Evolutionary conservation across 495 filamentous ascomycete genomes (phyloP), one percentile per base, ranked within the genome.

Genomic region (Talaromyces stipitatus): DNA sequence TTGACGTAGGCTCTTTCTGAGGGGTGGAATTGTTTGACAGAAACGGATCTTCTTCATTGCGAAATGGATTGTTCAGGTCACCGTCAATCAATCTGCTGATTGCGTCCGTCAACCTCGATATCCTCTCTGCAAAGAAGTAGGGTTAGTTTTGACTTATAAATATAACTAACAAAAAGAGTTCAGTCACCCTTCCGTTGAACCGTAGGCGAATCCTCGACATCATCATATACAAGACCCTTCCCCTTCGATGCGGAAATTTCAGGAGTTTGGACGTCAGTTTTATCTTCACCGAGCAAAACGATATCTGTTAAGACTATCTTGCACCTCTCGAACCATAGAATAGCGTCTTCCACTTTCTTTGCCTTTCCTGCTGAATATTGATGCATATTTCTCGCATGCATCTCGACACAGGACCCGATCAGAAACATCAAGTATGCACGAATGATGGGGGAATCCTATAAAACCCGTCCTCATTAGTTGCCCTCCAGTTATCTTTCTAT

Each of bases 61-160:
- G 11, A 38, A 52, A 60, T 0, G 3, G 14, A 55, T 12, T 36
- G 24, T 54, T 50, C 9, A 69, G 46, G 0, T 60, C 61, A 27
- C 50, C 54, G 18, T 71, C 67, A 36, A 70, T 66, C 53, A 71
- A 61, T 8, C 64, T 61, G 3, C 59, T 66, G 5, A 69, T 59
- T 29, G 56, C 61, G 3, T 51, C 61, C 28, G 64, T 56, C n/a
- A 72, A 58, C 18, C 59, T 56, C 33, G 22, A 29, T n/a, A 36
- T 38, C 16, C 51, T 36, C 10, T 41, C 29, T 26, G 24, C 9
- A 47, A 10, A 47, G 30, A 26, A 24, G 45, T 24, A 11, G 45
- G 24, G 14, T 48, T 48, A 48, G 45, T 26, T 20, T 27, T n/a
- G 20, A 48, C 45, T 26, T 48, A 24, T 41, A 16, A 18, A 16